Evolutionary conservation across 148 eudicot genomes (phyloP).

Genomic region (Rhododendron williamsianum): DNA sequence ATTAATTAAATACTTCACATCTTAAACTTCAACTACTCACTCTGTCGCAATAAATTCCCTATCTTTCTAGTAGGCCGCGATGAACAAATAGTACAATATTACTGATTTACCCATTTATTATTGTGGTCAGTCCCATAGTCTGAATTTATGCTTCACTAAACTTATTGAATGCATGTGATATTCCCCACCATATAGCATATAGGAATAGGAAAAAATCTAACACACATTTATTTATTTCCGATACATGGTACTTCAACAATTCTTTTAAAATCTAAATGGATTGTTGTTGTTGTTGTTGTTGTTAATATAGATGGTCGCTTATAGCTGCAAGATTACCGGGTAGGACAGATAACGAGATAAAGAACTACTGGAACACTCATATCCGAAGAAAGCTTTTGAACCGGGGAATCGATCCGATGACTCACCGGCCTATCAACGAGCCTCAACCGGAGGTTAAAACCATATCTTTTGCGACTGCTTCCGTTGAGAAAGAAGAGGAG

Average conservation of each 20-base stretch:
- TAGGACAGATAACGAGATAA: conserved; percentile 87
- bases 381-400: conserved; percentile 76
- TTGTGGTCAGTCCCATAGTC: neutral
- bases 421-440: conserved; percentile 61
- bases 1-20: neutral
- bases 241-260: neutral
- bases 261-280: neutral
- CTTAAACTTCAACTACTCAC: neutral
- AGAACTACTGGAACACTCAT: conserved; percentile 94
- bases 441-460: conserved; percentile 18
- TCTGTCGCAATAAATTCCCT: neutral
- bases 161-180: neutral
- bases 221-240: neutral
- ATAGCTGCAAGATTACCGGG: conserved; percentile 93
- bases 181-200: neutral
- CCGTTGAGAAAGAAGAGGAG: conserved; percentile 20
- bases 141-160: neutral
- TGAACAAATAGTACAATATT: neutral
- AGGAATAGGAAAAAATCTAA: neutral
- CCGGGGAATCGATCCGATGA: conserved; percentile 82
- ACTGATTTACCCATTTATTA: neutral
- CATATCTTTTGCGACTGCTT: conserved; percentile 43
- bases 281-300: neutral
- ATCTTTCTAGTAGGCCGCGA: neutral
- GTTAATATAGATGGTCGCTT: conserved; percentile 61